phyloP scores from a whole-genome alignment of 139 green algal genomes.

The Chlorella sp. region DNA sequence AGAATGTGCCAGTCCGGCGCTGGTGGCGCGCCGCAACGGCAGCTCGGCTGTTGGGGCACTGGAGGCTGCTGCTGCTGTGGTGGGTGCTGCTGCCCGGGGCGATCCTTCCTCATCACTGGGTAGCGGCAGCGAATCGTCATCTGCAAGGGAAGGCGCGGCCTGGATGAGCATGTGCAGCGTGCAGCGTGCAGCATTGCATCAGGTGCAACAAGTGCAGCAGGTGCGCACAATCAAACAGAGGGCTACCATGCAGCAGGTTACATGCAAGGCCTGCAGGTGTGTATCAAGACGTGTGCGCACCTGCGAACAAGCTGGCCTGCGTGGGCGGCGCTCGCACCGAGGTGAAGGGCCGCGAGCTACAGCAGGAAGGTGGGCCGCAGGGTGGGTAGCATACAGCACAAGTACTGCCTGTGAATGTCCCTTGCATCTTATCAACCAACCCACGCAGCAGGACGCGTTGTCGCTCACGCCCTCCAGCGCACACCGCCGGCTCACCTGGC shows the following conservation, averaged over 20 bases:
- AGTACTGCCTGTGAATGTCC: too few species aligned
- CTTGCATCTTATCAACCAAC: too few species aligned
- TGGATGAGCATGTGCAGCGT: too few species aligned
- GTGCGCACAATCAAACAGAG: too few species aligned
- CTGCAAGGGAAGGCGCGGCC: not conserved
- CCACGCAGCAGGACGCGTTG: too few species aligned
- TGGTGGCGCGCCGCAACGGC: not conserved
- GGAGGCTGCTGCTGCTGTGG: not conserved
- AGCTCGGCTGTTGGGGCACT: not conserved
- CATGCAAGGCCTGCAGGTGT: too few species aligned
- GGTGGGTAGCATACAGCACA: not conserved
- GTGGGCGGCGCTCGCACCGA: not conserved
- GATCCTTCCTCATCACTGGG: conserved; percentile 9
- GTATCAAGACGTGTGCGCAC: too few species aligned
- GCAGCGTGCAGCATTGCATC: too few species aligned
- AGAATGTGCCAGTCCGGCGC: not conserved
- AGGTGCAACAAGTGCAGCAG: too few species aligned
- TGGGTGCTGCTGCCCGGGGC: not conserved
- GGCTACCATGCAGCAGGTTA: too few species aligned
- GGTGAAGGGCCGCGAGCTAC: conserved; percentile 16
- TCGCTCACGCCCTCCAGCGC: too few species aligned
- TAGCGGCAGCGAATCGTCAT: conserved; percentile 22
- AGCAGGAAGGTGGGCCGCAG: not conserved
- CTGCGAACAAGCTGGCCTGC: conserved; percentile 8
- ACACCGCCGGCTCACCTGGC: too few species aligned